Conservation (phyloP, 768 basidiomycete genomes). For the Omphalotus guepiniiformis region DNA sequence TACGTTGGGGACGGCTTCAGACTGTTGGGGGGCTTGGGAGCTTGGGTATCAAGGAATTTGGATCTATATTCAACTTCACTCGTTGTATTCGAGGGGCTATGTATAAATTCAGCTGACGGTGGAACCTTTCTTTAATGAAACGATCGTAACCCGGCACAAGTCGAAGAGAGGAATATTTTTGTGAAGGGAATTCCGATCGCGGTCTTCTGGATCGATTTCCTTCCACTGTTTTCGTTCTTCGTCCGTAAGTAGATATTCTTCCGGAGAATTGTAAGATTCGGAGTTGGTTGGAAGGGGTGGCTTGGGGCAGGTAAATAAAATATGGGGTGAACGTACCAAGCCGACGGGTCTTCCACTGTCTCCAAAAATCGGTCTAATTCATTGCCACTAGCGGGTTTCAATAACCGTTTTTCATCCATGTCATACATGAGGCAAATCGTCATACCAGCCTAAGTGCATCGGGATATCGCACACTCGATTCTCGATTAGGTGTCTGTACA, state of each 20-base stretch:
- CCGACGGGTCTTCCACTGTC: conserved; percentile 85
- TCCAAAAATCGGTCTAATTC: conserved; percentile 95
- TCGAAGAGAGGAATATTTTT: conserved; percentile 80
- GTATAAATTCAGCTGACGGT: conserved; percentile 92
- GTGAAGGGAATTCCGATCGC: conserved; percentile 83
- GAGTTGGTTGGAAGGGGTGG: conserved; percentile 82
- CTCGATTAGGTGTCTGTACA: conserved; percentile 71
- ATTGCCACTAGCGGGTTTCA: conserved; percentile 92
- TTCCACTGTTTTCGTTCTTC: conserved; percentile 84
- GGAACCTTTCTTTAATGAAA: conserved; percentile 92
- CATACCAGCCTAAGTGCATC: conserved; percentile 99
- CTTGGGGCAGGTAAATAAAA: conserved; percentile 81
- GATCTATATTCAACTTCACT: conserved; percentile 87
- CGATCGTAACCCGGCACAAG: conserved; percentile 88
- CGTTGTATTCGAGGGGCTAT: conserved; percentile 90
- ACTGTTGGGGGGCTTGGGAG: conserved; percentile 87
- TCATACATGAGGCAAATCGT: conserved; percentile 98
- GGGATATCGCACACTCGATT: conserved; percentile 95
- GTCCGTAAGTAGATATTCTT: conserved; percentile 88
- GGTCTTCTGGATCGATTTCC: conserved; percentile 78
- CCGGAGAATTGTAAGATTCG: conserved; percentile 99
- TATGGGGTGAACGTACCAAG: conserved; percentile 59
- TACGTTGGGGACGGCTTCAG: conserved; percentile 93
- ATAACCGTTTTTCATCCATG: conserved; percentile 89
- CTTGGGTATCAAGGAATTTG: conserved; percentile 87